Base-by-base conservation (phyloP, 2,329 filamentous ascomycete species). In the Calonectria leucothoes region DNA sequence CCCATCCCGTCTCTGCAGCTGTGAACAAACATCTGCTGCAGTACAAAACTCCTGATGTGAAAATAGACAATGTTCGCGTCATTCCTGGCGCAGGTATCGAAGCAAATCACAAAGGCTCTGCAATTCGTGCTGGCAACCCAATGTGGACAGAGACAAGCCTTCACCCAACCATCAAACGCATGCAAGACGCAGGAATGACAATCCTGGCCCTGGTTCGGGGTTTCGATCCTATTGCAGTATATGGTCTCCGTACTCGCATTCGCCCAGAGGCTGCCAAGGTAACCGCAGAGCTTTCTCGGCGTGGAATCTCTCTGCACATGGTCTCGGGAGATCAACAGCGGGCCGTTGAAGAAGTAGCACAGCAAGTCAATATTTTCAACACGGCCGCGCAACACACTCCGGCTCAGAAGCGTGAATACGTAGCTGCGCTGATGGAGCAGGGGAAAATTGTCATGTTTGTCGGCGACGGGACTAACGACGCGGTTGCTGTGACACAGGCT, bases 391-490 rank as follows among this genome's bases (percentile, higher is more conserved):
- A 87, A 31, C 86, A 87, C 79, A 87, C 86, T 0, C 91, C 91
- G 0, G 82, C 83, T 2, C 86, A 90, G 74, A 93, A 93, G 78
- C 85, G 87, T 29, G 80, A 83, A 3, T 92, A 92, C 79, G 83
- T 92, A 10, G 52, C 31, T 4, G 12, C 52, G 3, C 31, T 57
- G 10, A 83, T 86, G 66, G 72, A 72, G 23, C 33, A 75, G 23
- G 77, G 75, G n/a, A 79, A 78, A 33, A 70, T 55, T 29, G 87
- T 91, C 69, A 82, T 93, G 69, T 93, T 93, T 82, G 86, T 88
- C 49, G 91, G 92, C 37, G 91, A 93, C 76, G 91, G 92, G 14
- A 92, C 90, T 10, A 93, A 93, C 78, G 91, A 93, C 77, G 90
- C 92, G 0, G 85, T 89, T 6, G 91, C 91, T 1, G 85, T 93